Base-by-base conservation (phyloP, 2,329 filamentous ascomycete species). In the Penicillium olsonii region DNA sequence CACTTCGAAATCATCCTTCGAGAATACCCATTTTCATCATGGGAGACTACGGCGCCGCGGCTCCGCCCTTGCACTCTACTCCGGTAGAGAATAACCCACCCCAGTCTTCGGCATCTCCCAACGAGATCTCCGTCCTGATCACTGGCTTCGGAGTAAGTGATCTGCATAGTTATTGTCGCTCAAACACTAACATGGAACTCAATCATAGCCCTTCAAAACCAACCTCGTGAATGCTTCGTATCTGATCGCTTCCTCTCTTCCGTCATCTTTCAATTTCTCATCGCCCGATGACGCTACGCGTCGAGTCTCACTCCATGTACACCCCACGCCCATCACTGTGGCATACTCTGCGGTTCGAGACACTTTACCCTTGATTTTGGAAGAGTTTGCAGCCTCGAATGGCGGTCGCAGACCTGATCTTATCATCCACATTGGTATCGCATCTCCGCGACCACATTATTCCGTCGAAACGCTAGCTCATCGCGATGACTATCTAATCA, bases 361-460 rank as follows among this genome's bases (percentile, higher is more conserved):
- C 11, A 68, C 85, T 2, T 77, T 92, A 3, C 87, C 90, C 1
- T 66, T 65, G 5, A 75, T 95, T 5, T 83, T 89, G 72, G 64
- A 72, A 12, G 57, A 72, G 24, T 73, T 71, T 54, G 67, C 74
- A 56, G 65, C 68, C 9, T 57, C 63, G 7, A 67, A 74, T 41
- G 69, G 69, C 53, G 65, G 66, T 50, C 68, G 59, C 55, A 67
- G 74, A 41, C 79, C 85, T 45, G 87, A 95, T 68, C 71, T 87
- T 24, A 78, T 84, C 18, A 68, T 95, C 4, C 90, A 95, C 68
- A 87, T 95, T 43, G 90, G 90, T 54, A 90, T 95, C 80, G 88
- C 89, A 0, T 75, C 67, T 65, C 87, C 68, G 62, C 82, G 73
- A 59, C 78, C 68, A 60, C 83, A 82, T 59, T 95, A 92, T 67